A percentile compares a stretch with the other conserved stretches of the same genome.
These are phyloP conservation scores for Nidula microcarpa DNA, from an alignment of 768 basidiomycete genomes.

Conservation along the genomic window DNA sequence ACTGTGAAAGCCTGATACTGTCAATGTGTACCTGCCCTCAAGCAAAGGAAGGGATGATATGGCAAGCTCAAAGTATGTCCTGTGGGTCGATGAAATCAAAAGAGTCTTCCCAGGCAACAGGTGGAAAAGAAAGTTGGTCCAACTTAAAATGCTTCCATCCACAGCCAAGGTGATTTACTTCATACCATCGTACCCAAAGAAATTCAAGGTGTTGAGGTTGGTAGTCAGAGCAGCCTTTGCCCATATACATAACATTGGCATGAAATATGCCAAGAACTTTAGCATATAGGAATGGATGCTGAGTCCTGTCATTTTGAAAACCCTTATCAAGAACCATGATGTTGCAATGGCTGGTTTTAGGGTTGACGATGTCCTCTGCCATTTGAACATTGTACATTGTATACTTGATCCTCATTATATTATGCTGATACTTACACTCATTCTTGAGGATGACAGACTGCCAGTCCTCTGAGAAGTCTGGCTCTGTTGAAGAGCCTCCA, in stretches of 20 bases:
- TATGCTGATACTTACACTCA: no score
- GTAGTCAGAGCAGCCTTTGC: not conserved
- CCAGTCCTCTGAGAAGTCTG: no score
- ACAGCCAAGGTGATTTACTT: not conserved
- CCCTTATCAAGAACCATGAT: not conserved
- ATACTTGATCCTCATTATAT: no score
- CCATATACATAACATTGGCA: constrained; percentile 6
- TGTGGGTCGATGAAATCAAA: not conserved
- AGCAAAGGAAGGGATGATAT: not conserved
- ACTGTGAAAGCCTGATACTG: no score
- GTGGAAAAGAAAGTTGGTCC: not conserved
- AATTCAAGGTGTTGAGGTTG: constrained; percentile 1
- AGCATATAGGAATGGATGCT: constrained; percentile 3
- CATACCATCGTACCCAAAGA: constrained; percentile 10
- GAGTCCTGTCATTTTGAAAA: not conserved
- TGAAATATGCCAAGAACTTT: constrained; percentile 6
- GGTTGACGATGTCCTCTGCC: constrained; percentile 3
- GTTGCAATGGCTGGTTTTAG: constrained; percentile 1
- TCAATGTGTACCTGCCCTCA: no score
- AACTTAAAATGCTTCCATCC: not conserved
- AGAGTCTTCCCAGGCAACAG: not conserved
- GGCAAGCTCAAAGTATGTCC: not conserved
- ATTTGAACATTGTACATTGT: constrained; percentile 4
- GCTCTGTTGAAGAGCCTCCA: no score
- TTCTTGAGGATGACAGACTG: no score